Evolutionary conservation across 2,329 filamentous ascomycete genomes (phyloP).

Genomic region (Claviceps arundinis): DNA sequence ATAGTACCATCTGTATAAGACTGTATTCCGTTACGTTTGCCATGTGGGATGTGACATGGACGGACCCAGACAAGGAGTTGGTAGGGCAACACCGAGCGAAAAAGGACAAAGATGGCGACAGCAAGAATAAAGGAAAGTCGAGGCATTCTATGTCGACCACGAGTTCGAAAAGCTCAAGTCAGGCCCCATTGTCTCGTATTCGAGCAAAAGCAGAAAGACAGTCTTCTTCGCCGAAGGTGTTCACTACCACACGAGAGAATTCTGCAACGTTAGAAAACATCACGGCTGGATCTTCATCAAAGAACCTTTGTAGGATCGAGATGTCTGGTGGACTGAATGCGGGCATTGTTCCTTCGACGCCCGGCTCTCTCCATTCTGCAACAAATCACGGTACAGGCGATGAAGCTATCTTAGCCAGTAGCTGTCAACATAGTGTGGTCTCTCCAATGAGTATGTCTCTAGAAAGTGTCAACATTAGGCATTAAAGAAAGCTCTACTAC

Average conservation of each 20-base stretch:
- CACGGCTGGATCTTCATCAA: not conserved
- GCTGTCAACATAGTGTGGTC: not conserved
- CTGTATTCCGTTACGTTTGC: conserved; percentile 4
- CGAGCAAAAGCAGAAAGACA: conserved; percentile 10
- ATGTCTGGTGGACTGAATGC: conserved; percentile 1
- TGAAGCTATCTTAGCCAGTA: not conserved
- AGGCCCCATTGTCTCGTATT: conserved; percentile 16
- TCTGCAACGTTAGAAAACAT: not conserved
- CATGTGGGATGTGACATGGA: conserved; percentile 50
- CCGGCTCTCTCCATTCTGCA: not conserved
- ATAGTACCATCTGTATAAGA: not conserved
- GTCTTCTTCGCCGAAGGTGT: conserved; percentile 5
- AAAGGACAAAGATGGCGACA: conserved; percentile 25
- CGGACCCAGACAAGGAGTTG: conserved; percentile 38
- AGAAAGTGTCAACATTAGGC: too few species aligned
- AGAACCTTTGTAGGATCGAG: not conserved
- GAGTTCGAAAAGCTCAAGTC: conserved; percentile 3
- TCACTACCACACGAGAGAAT: not conserved
- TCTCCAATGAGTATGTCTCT: not conserved
- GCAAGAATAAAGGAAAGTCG: conserved; percentile 2
- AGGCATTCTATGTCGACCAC: conserved; percentile 6
- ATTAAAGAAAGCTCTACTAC: not conserved
- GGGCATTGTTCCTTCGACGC: not conserved
- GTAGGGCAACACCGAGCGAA: conserved; percentile 38
- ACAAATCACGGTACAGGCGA: not conserved